Conservation (phyloP, 495 filamentous ascomycete species). For the Poronia punctata region DNA sequence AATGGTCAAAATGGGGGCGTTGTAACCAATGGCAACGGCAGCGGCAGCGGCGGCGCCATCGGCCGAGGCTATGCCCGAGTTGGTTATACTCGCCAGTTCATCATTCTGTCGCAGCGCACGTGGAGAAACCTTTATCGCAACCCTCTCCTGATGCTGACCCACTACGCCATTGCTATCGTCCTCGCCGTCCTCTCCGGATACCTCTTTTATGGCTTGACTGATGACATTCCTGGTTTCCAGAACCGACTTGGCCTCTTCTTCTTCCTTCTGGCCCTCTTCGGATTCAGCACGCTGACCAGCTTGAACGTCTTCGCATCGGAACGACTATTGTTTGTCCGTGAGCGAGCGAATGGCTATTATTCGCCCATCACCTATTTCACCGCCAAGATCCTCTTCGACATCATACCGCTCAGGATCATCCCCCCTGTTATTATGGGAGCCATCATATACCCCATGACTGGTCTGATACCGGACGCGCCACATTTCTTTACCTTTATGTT, state of each 20-base stretch:
- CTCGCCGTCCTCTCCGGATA: constrained; percentile 90
- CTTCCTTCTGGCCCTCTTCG: constrained; percentile 91
- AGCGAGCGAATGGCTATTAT: constrained; percentile 97
- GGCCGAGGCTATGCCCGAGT: constrained; percentile 76
- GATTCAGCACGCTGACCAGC: constrained; percentile 90
- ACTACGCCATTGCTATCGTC: constrained; percentile 96
- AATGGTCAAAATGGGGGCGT: constrained; percentile 59
- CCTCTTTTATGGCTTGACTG: constrained; percentile 92
- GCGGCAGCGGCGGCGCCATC: constrained; percentile 42
- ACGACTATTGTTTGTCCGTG: constrained; percentile 84
- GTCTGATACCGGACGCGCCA: constrained; percentile 72
- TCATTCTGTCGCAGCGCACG: constrained; percentile 81
- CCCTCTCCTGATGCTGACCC: constrained; percentile 96
- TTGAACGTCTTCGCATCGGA: constrained; percentile 92
- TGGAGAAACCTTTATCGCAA: constrained; percentile 98
- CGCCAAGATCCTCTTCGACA: constrained; percentile 91
- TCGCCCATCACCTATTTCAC: constrained; percentile 94
- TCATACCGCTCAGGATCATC: constrained; percentile 86
- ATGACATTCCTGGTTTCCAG: constrained; percentile 96
- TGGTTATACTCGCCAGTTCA: constrained; percentile 71
- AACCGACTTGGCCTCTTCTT: constrained; percentile 98
- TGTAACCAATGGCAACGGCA: constrained; percentile 29
- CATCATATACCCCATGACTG: constrained; percentile 97
- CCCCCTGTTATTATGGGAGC: constrained; percentile 95
- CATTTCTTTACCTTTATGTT: constrained; percentile 90